phyloP scores from a whole-genome alignment of 2,329 filamentous ascomycete genomes.

The Xylaria arbuscula region DNA sequence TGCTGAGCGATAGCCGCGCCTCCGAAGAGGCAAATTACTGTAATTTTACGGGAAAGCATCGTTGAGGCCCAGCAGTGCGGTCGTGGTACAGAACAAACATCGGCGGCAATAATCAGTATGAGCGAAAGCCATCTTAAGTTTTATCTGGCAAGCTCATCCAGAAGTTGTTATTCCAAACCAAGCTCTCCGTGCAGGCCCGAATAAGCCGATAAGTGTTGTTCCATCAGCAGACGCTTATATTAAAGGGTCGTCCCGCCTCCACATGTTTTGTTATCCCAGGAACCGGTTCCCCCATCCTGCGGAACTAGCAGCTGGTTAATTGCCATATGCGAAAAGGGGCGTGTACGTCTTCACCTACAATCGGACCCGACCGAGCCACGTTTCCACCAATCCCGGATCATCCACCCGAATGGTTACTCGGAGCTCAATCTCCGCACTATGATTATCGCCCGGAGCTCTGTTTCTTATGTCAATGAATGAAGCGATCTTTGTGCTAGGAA shows the following conservation, averaged over 20 bases:
- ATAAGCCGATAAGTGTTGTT: constrained; percentile 20
- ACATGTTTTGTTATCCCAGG: neutral
- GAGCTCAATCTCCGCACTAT: constrained; percentile 33
- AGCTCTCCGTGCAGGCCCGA: constrained; percentile 26
- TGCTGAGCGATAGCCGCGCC: constrained; percentile 35
- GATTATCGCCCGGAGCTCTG: constrained; percentile 7
- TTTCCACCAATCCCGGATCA: constrained; percentile 38
- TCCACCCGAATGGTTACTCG: constrained; percentile 27
- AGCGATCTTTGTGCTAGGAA: neutral
- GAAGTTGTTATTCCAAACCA: neutral
- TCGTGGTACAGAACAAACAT: neutral
- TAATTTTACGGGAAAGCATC: constrained; percentile 29
- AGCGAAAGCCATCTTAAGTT: neutral
- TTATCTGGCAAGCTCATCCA: neutral
- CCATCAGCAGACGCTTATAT: constrained; percentile 8
- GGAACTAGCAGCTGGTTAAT: neutral
- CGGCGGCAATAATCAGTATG: neutral
- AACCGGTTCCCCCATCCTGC: neutral
- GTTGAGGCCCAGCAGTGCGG: neutral
- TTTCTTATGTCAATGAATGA: neutral
- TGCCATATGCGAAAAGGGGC: constrained; percentile 1
- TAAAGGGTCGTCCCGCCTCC: constrained; percentile 8
- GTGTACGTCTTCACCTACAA: neutral
- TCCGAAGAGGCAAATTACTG: constrained; percentile 23
- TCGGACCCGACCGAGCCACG: constrained; percentile 6